Evolutionary conservation across 257 asterid genomes (phyloP).

Genomic region (Haberlea rhodopensis): DNA sequence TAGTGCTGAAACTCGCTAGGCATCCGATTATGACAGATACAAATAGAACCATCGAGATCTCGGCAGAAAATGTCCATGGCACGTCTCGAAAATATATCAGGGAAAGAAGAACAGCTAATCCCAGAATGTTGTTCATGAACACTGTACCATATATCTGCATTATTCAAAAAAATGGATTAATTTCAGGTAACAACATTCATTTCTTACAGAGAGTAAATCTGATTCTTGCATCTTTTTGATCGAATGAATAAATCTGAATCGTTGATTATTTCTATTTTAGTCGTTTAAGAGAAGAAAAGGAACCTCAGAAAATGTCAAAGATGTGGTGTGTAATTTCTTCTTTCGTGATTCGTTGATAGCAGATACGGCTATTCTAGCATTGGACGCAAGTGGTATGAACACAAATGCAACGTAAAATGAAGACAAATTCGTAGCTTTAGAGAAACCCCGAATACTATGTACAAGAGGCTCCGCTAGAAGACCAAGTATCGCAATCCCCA

Average conservation of each 20-base stretch:
- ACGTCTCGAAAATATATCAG: constrained; percentile 41
- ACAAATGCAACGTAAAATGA: constrained; percentile 54
- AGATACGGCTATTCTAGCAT: constrained; percentile 55
- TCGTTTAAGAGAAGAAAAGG: background rate
- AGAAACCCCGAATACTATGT: constrained; percentile 50
- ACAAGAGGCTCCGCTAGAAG: constrained; percentile 59
- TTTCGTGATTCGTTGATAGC: constrained; percentile 41
- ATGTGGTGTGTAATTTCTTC: constrained; percentile 49
- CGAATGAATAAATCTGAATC: no score
- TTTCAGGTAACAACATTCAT: background rate
- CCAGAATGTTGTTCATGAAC: constrained; percentile 55
- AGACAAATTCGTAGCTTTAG: constrained; percentile 38
- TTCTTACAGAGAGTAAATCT: background rate
- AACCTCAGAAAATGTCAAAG: constrained; percentile 65
- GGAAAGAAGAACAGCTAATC: constrained; percentile 47
- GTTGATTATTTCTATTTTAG: no score
- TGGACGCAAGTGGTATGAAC: constrained; percentile 55
- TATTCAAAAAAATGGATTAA: constrained; percentile 2
- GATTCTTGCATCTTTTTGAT: no score
- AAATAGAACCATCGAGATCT: constrained; percentile 38
- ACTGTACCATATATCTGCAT: constrained; percentile 59
- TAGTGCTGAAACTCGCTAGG: constrained; percentile 35
- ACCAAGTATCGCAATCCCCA: constrained; percentile 50
- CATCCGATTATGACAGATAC: constrained; percentile 46
- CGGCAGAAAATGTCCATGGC: constrained; percentile 44